A percentile compares a stretch with the other conserved stretches of the same genome.
These are phyloP conservation scores for Solanum paucissectum DNA, from an alignment of 257 asterid genomes.

Conservation along the genomic window DNA sequence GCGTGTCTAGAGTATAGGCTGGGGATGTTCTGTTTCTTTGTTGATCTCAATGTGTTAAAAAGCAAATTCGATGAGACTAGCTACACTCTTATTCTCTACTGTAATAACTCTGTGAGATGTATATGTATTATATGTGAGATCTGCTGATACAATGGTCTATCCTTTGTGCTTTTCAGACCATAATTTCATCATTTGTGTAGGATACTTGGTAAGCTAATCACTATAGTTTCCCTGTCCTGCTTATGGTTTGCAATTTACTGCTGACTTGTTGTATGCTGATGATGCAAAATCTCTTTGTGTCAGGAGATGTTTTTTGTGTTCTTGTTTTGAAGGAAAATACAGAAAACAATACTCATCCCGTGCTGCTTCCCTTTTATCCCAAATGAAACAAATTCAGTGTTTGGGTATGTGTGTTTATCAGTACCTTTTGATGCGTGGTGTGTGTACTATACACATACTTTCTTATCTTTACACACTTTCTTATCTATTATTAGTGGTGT, in stretches of 20 bases:
- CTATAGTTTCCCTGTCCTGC: not conserved
- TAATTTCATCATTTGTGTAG: not conserved
- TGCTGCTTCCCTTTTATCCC: not conserved
- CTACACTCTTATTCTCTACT: not conserved
- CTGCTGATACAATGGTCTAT: not conserved
- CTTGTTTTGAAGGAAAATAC: not conserved
- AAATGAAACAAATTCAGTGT: not conserved
- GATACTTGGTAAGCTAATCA: not conserved
- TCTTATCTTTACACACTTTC: not conserved
- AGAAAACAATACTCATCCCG: not conserved
- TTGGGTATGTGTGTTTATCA: not conserved
- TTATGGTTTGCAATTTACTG: not conserved
- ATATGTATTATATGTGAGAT: slow-evolving; percentile 1
- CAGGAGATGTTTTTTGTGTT: not conserved
- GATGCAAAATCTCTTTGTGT: not conserved
- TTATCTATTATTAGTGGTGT: not conserved
- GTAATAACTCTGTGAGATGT: slow-evolving; percentile 1
- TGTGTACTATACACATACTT: not conserved
- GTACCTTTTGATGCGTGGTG: not conserved
- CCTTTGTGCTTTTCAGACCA: not conserved
- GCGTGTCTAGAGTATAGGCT: not conserved
- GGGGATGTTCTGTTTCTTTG: not conserved
- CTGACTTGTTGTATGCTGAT: not conserved
- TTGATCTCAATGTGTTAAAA: not conserved
- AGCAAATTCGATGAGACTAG: not conserved